Evolutionary conservation across 2,329 filamentous ascomycete species (phyloP).

Genomic region (Aspergillus udagawae): DNA sequence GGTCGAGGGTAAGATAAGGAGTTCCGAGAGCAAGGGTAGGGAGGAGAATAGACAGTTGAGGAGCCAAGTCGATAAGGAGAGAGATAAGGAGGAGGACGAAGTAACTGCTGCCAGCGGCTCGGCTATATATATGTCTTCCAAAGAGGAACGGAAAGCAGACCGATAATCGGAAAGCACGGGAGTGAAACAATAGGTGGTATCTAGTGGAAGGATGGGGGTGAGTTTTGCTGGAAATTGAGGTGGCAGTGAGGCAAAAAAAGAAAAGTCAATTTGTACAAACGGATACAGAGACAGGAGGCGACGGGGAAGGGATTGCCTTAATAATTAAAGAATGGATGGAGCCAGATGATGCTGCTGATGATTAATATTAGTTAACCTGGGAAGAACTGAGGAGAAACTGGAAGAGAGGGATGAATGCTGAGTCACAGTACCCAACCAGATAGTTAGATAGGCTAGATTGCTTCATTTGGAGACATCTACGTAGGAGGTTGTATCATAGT

Average conservation of each 20-base stretch:
- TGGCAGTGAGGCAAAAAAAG: slow-evolving; percentile 8
- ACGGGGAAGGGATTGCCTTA: slow-evolving; percentile 4
- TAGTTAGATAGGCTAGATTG: neutral
- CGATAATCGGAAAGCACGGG: slow-evolving; percentile 21
- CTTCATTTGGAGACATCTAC: neutral
- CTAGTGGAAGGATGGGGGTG: slow-evolving; percentile 1
- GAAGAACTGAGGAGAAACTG: neutral
- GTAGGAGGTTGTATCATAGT: neutral
- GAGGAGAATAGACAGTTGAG: neutral
- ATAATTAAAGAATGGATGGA: neutral
- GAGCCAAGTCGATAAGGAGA: slow-evolving; percentile 8
- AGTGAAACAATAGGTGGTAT: slow-evolving; percentile 8
- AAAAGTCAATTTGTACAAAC: slow-evolving; percentile 2
- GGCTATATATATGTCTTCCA: slow-evolving; percentile 15
- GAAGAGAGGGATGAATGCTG: slow-evolving; percentile 1
- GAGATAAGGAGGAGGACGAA: neutral
- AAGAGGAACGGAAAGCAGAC: neutral
- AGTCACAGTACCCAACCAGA: neutral
- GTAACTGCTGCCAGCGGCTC: neutral
- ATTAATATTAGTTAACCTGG: neutral
- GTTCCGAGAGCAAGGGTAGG: neutral
- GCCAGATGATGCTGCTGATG: neutral
- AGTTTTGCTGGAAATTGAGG: neutral
- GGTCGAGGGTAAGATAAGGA: neutral
- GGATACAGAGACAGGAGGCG: slow-evolving; percentile 4